Evolutionary conservation across 352 stramenopile genomes (phyloP), one percentile per base, ranked within the genome.

Genomic region (Aphanomyces cochlioides): DNA sequence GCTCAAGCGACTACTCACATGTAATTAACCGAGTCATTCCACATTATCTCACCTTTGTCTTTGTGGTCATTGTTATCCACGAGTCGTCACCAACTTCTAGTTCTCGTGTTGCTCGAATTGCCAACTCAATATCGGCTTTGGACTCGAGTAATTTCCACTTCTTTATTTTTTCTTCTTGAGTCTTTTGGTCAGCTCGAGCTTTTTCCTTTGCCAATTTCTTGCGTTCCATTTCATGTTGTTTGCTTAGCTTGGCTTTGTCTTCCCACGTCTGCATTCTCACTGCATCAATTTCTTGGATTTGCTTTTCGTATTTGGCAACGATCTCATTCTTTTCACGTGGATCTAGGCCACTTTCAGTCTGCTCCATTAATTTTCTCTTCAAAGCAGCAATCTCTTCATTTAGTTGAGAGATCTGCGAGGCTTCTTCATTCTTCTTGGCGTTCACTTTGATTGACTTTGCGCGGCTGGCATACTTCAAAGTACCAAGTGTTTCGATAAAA

Each of bases 381-480:
- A 96, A 77, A 5, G 83, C 73, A 5, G 87, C 85, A 38, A 96
- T 96, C 71, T 96, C 89, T 10, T 96, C 88, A 57, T 96, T 94
- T n/a, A 96, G 77, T 69, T 95, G 84, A 38, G 83, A 90, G 67
- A 97, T 96, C 68, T 96, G 88, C 28, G 82, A 90, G 5, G 86
- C 92, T 17, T 96, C 88, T 69, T 98, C 91, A 59, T 98, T 98
- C 72, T 93, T 96, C 74, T 94, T 95, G 0, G 91, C 85, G 53
- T 92, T 94, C 61, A 97, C 95, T 72, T 97, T 96, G 77, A 98
- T 98, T 15, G 82, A 91, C 76, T 98, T 98, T 6, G 93, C 95
- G 10, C 95, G 89, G 64, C 88, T 97, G 15, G 92, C 96, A 70
- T 99, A 99, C 39, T 97, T 95, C 0, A 99, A 78, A 1, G 96